A percentile compares a stretch with the other conserved stretches of the same genome.
These are phyloP conservation scores for Xerocomus amazonicus DNA, from an alignment of 1,284 basidiomycete species.

Conservation along the genomic window DNA sequence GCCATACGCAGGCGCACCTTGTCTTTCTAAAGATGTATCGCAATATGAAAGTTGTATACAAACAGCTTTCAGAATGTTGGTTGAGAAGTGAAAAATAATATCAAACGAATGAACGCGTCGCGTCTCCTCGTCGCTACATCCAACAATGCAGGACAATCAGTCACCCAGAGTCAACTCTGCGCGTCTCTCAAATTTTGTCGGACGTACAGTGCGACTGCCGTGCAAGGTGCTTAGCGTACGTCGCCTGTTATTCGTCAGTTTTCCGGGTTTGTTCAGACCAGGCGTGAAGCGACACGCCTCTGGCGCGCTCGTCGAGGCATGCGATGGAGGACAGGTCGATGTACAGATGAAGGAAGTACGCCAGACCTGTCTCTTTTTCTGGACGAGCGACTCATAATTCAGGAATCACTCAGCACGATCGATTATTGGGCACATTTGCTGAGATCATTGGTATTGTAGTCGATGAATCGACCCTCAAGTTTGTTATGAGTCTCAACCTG, in stretches of 20 bases:
- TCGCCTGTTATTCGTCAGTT: background rate
- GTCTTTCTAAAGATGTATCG: too few species aligned
- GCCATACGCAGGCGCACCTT: too few species aligned
- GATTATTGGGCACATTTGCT: conserved; percentile 54
- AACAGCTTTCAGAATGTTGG: too few species aligned
- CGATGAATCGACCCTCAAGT: conserved; percentile 59
- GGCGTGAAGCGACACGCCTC: conserved; percentile 51
- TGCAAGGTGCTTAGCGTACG: conserved; percentile 66
- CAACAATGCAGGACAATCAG: conserved; percentile 38
- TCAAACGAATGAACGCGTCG: conserved; percentile 17
- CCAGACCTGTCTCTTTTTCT: background rate
- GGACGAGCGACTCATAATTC: background rate
- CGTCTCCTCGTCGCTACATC: conserved; percentile 6
- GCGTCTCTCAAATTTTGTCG: conserved; percentile 50
- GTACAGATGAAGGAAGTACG: conserved; percentile 51
- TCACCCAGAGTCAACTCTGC: conserved; percentile 68
- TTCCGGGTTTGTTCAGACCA: conserved; percentile 1
- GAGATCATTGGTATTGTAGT: conserved; percentile 75
- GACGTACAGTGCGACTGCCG: conserved; percentile 65
- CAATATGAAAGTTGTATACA: too few species aligned
- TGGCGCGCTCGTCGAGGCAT: conserved; percentile 59
- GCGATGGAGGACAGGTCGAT: conserved; percentile 70
- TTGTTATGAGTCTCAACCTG: conserved; percentile 58
- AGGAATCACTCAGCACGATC: conserved; percentile 40
- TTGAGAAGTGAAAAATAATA: too few species aligned